These are phyloP conservation scores for Schrenkiella parvula DNA, from an alignment of 345 rosid genomes.

Conservation along the genomic window DNA sequence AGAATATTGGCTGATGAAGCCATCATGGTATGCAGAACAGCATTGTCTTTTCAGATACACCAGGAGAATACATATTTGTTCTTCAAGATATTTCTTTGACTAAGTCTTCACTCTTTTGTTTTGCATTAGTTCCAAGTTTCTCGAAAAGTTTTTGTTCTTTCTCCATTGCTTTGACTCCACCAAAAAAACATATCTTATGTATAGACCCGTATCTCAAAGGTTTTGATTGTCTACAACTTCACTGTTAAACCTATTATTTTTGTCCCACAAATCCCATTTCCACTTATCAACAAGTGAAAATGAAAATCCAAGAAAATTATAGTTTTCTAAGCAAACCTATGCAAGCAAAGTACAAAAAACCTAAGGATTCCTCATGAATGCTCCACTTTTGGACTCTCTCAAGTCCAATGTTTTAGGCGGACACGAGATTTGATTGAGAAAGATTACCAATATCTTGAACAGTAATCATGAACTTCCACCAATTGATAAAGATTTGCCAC, in stretches of 20 bases:
- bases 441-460: too few relatives aligned
- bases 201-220: constrained; percentile 9
- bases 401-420: background rate
- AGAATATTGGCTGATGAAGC: constrained; percentile 26
- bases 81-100: constrained; percentile 18
- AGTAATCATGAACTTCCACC: too few relatives aligned
- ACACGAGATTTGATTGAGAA: background rate
- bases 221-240: constrained; percentile 13
- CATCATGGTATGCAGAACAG: constrained; percentile 26
- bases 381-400: background rate
- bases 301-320: background rate
- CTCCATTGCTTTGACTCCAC: constrained; percentile 34
- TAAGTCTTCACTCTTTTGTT: constrained; percentile 22
- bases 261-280: constrained; percentile 11
- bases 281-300: background rate
- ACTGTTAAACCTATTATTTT: background rate
- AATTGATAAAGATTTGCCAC: background rate
- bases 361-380: background rate
- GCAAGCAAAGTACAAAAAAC: too few relatives aligned
- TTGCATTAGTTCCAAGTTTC: constrained; percentile 24
- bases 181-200: constrained; percentile 14
- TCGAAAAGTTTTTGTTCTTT: constrained; percentile 32
- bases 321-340: background rate
- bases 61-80: constrained; percentile 21
- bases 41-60: constrained; percentile 35